Percentiles rank a stretch among this genome's conserved stretches.
phyloP scores from a whole-genome alignment of 78 protist genomes.

The Dictyostelium firmibasis region DNA sequence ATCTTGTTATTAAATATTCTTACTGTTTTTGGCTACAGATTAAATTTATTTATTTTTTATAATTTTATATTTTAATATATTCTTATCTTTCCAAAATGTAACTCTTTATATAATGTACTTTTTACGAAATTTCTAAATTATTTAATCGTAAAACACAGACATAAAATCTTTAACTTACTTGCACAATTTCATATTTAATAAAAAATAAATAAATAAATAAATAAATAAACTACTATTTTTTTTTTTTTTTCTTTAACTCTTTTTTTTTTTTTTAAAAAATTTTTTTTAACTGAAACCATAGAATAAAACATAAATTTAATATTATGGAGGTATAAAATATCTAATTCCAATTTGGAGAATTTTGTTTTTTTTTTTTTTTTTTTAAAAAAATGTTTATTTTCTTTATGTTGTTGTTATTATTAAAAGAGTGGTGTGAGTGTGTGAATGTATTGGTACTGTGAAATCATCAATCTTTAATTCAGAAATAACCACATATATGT shows the following conservation, averaged over 20 bases:
- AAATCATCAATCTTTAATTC: background rate
- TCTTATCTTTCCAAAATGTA: background rate
- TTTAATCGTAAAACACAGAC: background rate
- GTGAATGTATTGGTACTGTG: background rate
- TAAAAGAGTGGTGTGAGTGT: no score
- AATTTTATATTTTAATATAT: no score
- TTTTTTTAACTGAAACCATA: background rate
- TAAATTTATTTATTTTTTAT: no score
- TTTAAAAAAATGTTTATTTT: no score
- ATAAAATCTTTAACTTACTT: background rate
- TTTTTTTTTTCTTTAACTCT: no score
- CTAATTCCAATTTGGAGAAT: background rate
- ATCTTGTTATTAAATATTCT: background rate
- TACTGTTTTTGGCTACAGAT: background rate
- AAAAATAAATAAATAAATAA: no score
- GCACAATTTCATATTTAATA: background rate
- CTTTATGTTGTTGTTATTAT: no score
- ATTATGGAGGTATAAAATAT: no score
- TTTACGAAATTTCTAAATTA: background rate
- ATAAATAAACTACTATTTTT: no score
- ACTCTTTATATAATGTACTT: background rate
- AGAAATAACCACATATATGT: background rate
- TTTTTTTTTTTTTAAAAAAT: no score
- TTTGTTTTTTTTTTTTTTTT: no score
- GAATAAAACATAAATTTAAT: background rate